Conservation (phyloP, 139 green algal species). For the Coccomyxa sp. region DNA sequence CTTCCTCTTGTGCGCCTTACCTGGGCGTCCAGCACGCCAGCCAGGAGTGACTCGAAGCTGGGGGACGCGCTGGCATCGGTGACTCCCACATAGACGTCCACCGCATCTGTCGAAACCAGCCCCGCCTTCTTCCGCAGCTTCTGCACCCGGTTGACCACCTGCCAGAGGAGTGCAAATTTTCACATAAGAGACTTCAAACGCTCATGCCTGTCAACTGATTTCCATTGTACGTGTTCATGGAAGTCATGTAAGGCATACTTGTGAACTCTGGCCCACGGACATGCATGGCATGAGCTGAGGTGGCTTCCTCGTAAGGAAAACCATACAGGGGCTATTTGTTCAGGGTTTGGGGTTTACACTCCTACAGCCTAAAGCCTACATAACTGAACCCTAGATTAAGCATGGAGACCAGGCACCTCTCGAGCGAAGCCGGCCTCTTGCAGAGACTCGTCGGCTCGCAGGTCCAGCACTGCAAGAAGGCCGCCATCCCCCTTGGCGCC, state of each 20-base stretch:
- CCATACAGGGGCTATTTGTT: not conserved
- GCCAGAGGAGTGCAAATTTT: not conserved
- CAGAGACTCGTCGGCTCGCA: conserved; percentile 65
- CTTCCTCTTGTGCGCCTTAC: too few relatives aligned
- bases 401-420: conserved; percentile 39
- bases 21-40: too few relatives aligned
- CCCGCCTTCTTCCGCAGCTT: conserved; percentile 90
- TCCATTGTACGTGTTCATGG: not conserved
- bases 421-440: conserved; percentile 69
- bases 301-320: not conserved
- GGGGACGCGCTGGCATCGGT: not conserved
- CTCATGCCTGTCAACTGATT: not conserved
- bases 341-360: not conserved
- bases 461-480: conserved; percentile 90
- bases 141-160: conserved; percentile 92
- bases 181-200: too few relatives aligned
- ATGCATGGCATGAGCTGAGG: too few relatives aligned
- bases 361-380: not conserved
- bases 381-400: not conserved
- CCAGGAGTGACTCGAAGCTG: not conserved
- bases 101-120: conserved; percentile 59
- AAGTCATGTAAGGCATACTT: not conserved
- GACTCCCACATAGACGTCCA: conserved; percentile 61
- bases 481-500: conserved; percentile 81
- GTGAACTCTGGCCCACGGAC: too few relatives aligned